Conservation (phyloP, 1,139 yeast species). For the Blastobotrys persicus region DNA sequence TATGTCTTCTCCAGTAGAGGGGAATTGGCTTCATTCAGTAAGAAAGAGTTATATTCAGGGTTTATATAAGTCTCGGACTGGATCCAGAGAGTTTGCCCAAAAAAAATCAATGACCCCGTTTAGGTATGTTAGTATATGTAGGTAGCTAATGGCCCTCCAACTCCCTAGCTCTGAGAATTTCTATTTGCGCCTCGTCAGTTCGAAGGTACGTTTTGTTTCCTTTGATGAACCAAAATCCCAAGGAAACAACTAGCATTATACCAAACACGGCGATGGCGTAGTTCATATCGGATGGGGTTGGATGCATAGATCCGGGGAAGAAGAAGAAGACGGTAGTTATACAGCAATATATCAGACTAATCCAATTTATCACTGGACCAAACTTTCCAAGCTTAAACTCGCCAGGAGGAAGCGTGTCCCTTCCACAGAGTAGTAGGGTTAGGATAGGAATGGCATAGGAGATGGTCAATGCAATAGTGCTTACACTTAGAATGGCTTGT, state of each 20-base stretch:
- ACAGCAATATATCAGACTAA: constrained; percentile 21
- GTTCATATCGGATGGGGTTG: constrained; percentile 22
- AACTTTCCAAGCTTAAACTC: constrained; percentile 21
- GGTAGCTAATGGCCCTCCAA: constrained; percentile 11
- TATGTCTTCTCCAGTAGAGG: too few species aligned
- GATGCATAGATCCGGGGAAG: constrained; percentile 28
- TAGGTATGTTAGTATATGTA: not conserved
- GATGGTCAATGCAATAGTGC: constrained; percentile 71
- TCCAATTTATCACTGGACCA: constrained; percentile 19
- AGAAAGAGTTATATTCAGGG: too few species aligned
- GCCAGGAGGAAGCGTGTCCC: constrained; percentile 35
- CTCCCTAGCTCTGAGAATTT: constrained; percentile 19
- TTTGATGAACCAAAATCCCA: constrained; percentile 23
- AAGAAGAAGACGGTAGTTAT: constrained; percentile 24
- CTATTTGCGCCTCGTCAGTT: constrained; percentile 21
- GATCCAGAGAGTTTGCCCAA: not conserved
- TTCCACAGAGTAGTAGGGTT: constrained; percentile 56
- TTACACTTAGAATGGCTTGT: constrained; percentile 79
- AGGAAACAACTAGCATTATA: constrained; percentile 21
- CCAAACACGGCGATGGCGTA: constrained; percentile 26
- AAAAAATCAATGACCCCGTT: not conserved
- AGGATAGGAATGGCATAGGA: constrained; percentile 77
- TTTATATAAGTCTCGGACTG: too few species aligned
- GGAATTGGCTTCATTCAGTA: too few species aligned
- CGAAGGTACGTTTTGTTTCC: constrained; percentile 21